These are phyloP conservation scores for Casuarina glauca DNA, from an alignment of 306 rosid genomes.

Conservation along the genomic window DNA sequence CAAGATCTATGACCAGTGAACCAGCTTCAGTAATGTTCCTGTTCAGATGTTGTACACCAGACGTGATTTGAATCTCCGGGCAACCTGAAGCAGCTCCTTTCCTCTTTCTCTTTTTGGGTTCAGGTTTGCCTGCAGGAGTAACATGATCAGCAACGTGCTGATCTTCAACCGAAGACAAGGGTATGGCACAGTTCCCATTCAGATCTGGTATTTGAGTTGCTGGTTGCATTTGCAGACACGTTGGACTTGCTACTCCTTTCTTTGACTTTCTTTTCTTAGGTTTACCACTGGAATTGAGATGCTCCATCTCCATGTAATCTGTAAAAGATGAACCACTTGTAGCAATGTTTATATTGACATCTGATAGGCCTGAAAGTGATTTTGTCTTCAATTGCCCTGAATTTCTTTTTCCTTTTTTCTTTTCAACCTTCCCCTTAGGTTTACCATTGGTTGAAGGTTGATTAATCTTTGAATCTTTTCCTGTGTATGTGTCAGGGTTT, in stretches of 20 bases:
- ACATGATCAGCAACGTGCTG: constrained; percentile 24
- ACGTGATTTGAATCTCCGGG: constrained; percentile 22
- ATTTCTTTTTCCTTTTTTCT: constrained; percentile 36
- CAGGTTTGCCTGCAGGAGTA: constrained; percentile 38
- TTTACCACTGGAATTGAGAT: constrained; percentile 24
- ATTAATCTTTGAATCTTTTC: constrained; percentile 18
- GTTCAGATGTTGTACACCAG: constrained; percentile 8
- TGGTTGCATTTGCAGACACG: constrained; percentile 31
- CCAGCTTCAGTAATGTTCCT: constrained; percentile 23
- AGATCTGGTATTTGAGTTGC: constrained; percentile 45
- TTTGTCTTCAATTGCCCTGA: constrained; percentile 45
- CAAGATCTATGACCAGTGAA: constrained; percentile 52
- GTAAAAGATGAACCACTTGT: constrained; percentile 18
- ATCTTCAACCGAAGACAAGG: constrained; percentile 27
- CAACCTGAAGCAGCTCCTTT: constrained; percentile 6
- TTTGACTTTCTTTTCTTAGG: constrained; percentile 33
- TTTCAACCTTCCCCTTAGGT: constrained; percentile 24
- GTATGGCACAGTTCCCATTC: constrained; percentile 37
- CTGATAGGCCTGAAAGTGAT: constrained; percentile 61
- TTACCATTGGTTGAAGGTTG: not conserved
- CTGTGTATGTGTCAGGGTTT: constrained; percentile 10
- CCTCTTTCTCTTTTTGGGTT: constrained; percentile 46
- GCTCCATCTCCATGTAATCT: constrained; percentile 21
- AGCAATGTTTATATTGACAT: constrained; percentile 41
- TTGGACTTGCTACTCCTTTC: constrained; percentile 27